A percentile compares a stretch with the other conserved stretches of the same genome.
Conservation (phyloP, 495 filamentous ascomycete genomes). For the Aspergillus carlsbadensis region DNA sequence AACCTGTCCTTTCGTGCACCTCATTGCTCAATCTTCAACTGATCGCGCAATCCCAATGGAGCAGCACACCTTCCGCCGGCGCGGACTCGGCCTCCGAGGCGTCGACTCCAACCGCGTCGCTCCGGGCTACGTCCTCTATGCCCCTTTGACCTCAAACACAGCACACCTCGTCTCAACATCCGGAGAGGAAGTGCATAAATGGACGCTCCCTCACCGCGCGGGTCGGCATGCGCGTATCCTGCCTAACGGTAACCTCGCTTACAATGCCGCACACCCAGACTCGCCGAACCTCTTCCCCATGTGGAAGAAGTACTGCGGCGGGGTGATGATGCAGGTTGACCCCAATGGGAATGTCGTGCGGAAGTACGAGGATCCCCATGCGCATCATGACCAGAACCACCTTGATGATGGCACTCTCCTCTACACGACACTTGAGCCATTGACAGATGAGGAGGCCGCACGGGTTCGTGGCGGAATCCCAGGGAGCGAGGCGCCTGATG, state of each 20-base stretch:
- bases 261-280: slow-evolving; percentile 43
- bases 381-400: slow-evolving; percentile 49
- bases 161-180: slow-evolving; percentile 42
- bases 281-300: slow-evolving; percentile 41
- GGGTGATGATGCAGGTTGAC: slow-evolving; percentile 43
- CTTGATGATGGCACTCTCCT: slow-evolving; percentile 41
- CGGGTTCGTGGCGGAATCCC: slow-evolving; percentile 40
- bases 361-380: slow-evolving; percentile 40
- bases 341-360: slow-evolving; percentile 33
- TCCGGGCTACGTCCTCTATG: slow-evolving; percentile 44
- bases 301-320: slow-evolving; percentile 47
- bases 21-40: background rate
- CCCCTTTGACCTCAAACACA: slow-evolving; percentile 39
- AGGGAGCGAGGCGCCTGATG: slow-evolving; percentile 36
- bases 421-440: slow-evolving; percentile 43
- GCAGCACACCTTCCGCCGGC: slow-evolving; percentile 43
- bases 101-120: slow-evolving; percentile 37
- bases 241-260: slow-evolving; percentile 42
- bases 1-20: background rate
- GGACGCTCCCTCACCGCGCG: slow-evolving; percentile 41
- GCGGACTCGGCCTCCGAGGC: slow-evolving; percentile 43
- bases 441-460: slow-evolving; percentile 32
- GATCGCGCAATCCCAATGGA: slow-evolving; percentile 28
- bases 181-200: slow-evolving; percentile 43
- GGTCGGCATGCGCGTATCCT: slow-evolving; percentile 45